Evolutionary conservation across 352 stramenopile species (phyloP).

Genomic region (Halophytophthora polymorphica): DNA sequence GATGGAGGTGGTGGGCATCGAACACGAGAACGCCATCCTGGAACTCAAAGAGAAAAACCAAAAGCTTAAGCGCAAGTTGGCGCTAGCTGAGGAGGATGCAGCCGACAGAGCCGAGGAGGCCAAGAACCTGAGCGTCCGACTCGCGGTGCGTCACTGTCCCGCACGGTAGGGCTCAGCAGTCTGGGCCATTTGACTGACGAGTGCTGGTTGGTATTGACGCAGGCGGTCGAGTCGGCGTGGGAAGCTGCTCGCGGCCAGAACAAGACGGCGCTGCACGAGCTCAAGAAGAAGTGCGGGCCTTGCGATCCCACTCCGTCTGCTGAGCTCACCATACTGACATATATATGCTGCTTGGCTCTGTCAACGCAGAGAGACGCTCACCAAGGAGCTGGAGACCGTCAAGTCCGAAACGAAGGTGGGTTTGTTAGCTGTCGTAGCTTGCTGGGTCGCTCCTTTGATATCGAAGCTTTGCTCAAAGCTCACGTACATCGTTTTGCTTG

Average conservation of each 20-base stretch:
- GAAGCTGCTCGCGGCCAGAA: conserved; percentile 76
- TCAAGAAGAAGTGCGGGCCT: conserved; percentile 67
- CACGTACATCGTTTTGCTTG: not conserved
- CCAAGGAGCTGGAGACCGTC: conserved; percentile 61
- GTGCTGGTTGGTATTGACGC: not conserved
- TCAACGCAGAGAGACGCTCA: conserved; percentile 41
- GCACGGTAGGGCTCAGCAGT: not conserved
- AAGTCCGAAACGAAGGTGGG: conserved; percentile 65
- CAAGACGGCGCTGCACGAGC: conserved; percentile 67
- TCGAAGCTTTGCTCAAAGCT: not conserved
- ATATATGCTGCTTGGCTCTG: not conserved
- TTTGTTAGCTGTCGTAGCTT: not conserved
- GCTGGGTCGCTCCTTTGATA: not conserved
- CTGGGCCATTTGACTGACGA: not conserved
- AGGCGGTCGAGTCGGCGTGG: conserved; percentile 79
- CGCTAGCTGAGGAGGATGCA: conserved; percentile 38
- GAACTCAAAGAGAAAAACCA: conserved; percentile 76
- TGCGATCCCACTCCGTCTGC: not conserved
- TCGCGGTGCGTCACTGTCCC: conserved; percentile 37
- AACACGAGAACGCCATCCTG: conserved; percentile 70
- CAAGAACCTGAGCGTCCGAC: conserved; percentile 59
- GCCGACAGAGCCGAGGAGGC: conserved; percentile 62
- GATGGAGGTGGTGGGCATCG: conserved; percentile 66
- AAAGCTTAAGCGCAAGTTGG: conserved; percentile 66
- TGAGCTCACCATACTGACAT: not conserved